A percentile compares a stretch with the other conserved stretches of the same genome.
These are phyloP conservation scores for Pneumocystis wakefieldiae DNA, from an alignment of 1,139 yeast species.

Conservation along the genomic window DNA sequence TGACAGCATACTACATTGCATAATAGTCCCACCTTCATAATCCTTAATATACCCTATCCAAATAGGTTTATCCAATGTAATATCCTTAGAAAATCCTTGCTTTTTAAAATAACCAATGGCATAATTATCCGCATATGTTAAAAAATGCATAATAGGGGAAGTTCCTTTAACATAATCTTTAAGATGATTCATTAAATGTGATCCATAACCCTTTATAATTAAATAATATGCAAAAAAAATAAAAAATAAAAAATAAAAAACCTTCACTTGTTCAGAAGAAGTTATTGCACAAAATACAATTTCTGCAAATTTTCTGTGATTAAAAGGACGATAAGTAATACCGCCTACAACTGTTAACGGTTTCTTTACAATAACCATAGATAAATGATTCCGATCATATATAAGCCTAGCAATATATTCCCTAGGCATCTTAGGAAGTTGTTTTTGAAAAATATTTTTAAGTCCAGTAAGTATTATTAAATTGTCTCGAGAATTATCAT, in stretches of 20 bases:
- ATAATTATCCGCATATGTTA: conserved; percentile 95
- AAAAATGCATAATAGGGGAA: conserved; percentile 68
- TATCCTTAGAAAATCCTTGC: conserved; percentile 94
- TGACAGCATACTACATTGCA: conserved; percentile 95
- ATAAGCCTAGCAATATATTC: conserved; percentile 91
- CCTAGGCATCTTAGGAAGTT: conserved; percentile 95
- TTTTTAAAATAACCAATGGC: conserved; percentile 97
- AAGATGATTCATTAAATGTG: conserved; percentile 92
- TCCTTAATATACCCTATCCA: conserved; percentile 99
- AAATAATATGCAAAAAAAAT: neutral
- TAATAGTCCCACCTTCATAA: conserved; percentile 95
- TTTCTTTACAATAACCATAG: conserved; percentile 78
- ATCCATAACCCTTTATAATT: conserved; percentile 69
- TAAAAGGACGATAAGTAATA: conserved; percentile 87
- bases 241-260: neutral
- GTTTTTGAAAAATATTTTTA: conserved; percentile 91
- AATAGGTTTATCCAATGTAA: conserved; percentile 62
- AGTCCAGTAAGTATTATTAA: conserved; percentile 86
- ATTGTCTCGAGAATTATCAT: conserved; percentile 75
- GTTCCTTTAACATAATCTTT: conserved; percentile 90
- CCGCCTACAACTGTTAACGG: conserved; percentile 97
- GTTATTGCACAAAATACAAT: conserved; percentile 96
- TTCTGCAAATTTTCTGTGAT: conserved; percentile 82
- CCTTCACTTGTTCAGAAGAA: conserved; percentile 78
- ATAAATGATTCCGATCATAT: conserved; percentile 82